Percentiles rank a stretch among this genome's conserved stretches.
Evolutionary conservation across 306 rosid species (phyloP).

Genomic region (Coriaria nepalensis): DNA sequence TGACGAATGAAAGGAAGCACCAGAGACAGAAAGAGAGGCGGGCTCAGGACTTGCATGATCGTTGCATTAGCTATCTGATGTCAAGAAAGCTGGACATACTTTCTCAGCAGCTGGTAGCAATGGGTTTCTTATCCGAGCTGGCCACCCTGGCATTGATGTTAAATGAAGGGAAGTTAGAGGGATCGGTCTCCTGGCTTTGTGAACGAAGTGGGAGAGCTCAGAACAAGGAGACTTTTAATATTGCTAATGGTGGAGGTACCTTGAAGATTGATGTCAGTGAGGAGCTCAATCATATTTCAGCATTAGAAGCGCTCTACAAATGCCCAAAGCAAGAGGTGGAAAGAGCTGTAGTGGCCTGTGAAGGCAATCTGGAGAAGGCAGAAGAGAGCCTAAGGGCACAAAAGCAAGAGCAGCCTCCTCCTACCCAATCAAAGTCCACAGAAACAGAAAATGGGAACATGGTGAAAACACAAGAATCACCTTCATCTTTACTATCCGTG

Average conservation of each 20-base stretch:
- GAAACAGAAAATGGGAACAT: conserved; percentile 41
- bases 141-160: conserved; percentile 73
- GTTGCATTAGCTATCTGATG: conserved; percentile 70
- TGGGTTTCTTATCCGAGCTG: conserved; percentile 72
- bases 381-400: conserved; percentile 41
- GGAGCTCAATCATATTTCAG: conserved; percentile 57
- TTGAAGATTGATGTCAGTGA: conserved; percentile 85
- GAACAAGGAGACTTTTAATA: background rate
- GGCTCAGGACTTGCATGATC: conserved; percentile 81
- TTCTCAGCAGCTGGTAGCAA: conserved; percentile 60
- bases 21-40: conserved; percentile 87
- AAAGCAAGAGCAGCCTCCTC: conserved; percentile 40
- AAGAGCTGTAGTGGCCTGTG: conserved; percentile 58
- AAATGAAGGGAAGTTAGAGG: conserved; percentile 76
- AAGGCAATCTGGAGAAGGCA: conserved; percentile 74
- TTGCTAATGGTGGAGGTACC: conserved; percentile 22
- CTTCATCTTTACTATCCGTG: conserved; percentile 21
- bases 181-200: conserved; percentile 62
- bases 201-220: conserved; percentile 52
- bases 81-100: conserved; percentile 74
- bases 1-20: conserved; percentile 75
- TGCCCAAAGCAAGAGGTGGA: conserved; percentile 82
- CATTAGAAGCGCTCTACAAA: conserved; percentile 37
- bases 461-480: background rate
- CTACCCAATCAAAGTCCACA: conserved; percentile 42